Percentiles rank a stretch among this genome's conserved stretches.
These are phyloP conservation scores for Aureobasidium sp. DNA, from an alignment of 2,329 filamentous ascomycete species.

Conservation along the genomic window DNA sequence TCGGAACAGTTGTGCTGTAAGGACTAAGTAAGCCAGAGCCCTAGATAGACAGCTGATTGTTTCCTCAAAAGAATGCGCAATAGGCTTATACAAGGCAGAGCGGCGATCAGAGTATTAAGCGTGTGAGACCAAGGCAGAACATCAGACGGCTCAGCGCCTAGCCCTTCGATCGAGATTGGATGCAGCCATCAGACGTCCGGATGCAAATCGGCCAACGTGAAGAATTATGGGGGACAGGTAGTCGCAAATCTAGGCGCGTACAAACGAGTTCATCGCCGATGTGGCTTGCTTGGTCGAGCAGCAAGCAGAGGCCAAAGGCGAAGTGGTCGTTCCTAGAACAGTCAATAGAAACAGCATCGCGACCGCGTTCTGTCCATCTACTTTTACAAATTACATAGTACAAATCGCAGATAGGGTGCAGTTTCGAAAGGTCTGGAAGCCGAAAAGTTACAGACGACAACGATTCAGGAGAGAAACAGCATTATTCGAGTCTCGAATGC, in stretches of 20 bases:
- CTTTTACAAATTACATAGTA: neutral
- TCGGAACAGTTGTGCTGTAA: neutral
- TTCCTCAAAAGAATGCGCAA: neutral
- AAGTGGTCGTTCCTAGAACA: neutral
- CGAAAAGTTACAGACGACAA: neutral
- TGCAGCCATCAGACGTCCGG: neutral
- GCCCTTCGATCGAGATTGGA: neutral
- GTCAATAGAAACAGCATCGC: neutral
- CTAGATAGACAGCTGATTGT: neutral
- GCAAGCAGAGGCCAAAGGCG: neutral
- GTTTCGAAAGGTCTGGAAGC: neutral
- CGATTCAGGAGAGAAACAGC: neutral
- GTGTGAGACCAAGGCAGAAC: neutral
- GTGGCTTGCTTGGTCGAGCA: neutral
- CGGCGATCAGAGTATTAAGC: neutral
- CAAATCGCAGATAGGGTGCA: neutral
- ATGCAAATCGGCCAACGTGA: neutral
- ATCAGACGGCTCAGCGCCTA: neutral
- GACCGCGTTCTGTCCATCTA: neutral
- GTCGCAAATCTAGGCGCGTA: neutral
- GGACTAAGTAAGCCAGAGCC: neutral
- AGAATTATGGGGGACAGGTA: neutral
- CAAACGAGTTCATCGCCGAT: constrained; percentile 1
- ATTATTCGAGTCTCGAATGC: neutral
- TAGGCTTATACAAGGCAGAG: neutral